phyloP scores from a whole-genome alignment of 352 stramenopile genomes.

The Phytophthora hybrid region DNA sequence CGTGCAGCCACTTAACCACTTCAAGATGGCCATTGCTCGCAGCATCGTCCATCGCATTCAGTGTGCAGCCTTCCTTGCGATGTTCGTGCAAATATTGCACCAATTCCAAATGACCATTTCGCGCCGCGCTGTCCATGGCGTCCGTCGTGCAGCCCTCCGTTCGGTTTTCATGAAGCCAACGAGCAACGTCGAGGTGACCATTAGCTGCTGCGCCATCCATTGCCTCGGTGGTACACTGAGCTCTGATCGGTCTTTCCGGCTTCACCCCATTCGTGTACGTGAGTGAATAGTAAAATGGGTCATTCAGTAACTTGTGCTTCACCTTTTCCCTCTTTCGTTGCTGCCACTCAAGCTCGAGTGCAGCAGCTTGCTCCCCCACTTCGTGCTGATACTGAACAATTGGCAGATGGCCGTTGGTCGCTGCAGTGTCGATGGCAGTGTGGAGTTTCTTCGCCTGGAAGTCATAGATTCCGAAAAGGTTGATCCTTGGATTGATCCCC shows the following conservation, averaged over 20 bases:
- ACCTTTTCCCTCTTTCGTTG: background rate
- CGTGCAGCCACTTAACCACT: slow-evolving; percentile 2
- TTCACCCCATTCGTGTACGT: background rate
- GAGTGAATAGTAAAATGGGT: background rate
- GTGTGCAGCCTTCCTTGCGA: slow-evolving; percentile 3
- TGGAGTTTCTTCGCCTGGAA: background rate
- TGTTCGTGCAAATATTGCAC: slow-evolving; percentile 5
- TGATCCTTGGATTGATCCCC: slow-evolving; percentile 7
- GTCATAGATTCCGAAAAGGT: slow-evolving; percentile 2
- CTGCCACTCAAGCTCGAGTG: background rate
- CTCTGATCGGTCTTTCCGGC: background rate
- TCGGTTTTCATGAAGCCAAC: slow-evolving; percentile 51
- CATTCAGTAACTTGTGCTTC: background rate
- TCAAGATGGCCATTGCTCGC: background rate
- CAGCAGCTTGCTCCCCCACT: background rate
- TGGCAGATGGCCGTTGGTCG: background rate
- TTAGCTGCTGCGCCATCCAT: slow-evolving; percentile 10
- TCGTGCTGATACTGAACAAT: background rate
- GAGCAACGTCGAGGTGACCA: background rate
- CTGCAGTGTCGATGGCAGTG: background rate
- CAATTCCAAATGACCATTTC: background rate
- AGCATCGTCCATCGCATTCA: background rate
- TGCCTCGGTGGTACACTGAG: background rate
- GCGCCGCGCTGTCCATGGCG: slow-evolving; percentile 44
- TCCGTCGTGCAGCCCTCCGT: slow-evolving; percentile 55